phyloP scores from a whole-genome alignment of 2,329 filamentous ascomycete genomes.

The Claviceps fusiformis region DNA sequence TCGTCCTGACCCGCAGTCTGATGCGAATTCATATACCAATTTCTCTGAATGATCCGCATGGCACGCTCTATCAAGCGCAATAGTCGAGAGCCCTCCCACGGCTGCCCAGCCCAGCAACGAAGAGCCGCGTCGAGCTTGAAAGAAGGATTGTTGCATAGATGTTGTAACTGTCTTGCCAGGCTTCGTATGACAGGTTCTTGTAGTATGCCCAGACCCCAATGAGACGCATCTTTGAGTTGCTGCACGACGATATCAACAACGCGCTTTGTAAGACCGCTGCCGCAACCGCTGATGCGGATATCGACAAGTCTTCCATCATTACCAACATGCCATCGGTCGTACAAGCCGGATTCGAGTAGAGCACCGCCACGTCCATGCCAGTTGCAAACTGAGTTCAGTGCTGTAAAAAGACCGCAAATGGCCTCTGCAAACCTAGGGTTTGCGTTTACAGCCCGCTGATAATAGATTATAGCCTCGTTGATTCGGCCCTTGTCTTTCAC shows the following conservation, averaged over 20 bases:
- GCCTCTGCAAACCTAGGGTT: constrained; percentile 95
- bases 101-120: constrained; percentile 52
- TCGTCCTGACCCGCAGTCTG: constrained; percentile 41
- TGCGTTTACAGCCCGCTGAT: constrained; percentile 76
- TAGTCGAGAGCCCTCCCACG: constrained; percentile 80
- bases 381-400: constrained; percentile 89
- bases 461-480: constrained; percentile 82
- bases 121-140: constrained; percentile 28
- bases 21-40: constrained; percentile 79
- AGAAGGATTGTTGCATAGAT: constrained; percentile 22
- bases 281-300: constrained; percentile 43
- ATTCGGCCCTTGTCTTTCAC: constrained; percentile 94
- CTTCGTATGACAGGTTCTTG: constrained; percentile 38
- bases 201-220: constrained; percentile 68
- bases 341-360: constrained; percentile 54
- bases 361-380: constrained; percentile 87
- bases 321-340: constrained; percentile 90
- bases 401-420: constrained; percentile 88
- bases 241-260: constrained; percentile 84
- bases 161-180: constrained; percentile 32
- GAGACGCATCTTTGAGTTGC: constrained; percentile 73
- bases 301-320: constrained; percentile 72
- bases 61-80: constrained; percentile 75
- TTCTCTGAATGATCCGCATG: constrained; percentile 62
- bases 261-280: constrained; percentile 73